phyloP scores from a whole-genome alignment of 1,284 basidiomycete species.

The Sanghuangporus weigelae region DNA sequence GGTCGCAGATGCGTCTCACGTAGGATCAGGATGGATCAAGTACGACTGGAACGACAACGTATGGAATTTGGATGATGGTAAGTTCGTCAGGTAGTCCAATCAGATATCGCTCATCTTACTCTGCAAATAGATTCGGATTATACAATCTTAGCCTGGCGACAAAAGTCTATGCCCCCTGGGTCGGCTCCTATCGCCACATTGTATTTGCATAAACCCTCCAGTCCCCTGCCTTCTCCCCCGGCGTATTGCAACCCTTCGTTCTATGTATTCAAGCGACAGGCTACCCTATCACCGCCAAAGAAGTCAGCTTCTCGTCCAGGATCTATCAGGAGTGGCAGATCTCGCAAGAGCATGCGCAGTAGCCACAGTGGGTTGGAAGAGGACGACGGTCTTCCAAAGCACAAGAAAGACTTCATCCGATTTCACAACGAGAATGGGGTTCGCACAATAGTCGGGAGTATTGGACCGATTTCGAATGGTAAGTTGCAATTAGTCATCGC shows the following conservation, averaged over 20 bases:
- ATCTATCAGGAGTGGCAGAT: constrained; percentile 35
- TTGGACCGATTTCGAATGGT: constrained; percentile 89
- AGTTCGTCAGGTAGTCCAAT: constrained; percentile 17
- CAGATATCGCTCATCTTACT: background rate
- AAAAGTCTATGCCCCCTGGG: constrained; percentile 32
- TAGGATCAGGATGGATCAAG: constrained; percentile 75
- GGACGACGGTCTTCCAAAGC: constrained; percentile 43
- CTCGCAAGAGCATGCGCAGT: constrained; percentile 31
- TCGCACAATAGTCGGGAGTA: constrained; percentile 85
- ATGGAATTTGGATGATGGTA: constrained; percentile 80
- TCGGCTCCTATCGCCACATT: constrained; percentile 41
- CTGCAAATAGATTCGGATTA: constrained; percentile 62
- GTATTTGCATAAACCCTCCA: constrained; percentile 58
- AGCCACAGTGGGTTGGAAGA: constrained; percentile 25
- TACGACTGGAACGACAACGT: constrained; percentile 68
- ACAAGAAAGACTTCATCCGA: constrained; percentile 75
- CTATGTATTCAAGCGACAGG: constrained; percentile 52
- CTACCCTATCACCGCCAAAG: constrained; percentile 25
- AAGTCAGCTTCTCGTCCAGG: constrained; percentile 24
- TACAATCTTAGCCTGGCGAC: constrained; percentile 70
- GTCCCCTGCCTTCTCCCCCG: constrained; percentile 51
- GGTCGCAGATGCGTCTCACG: constrained; percentile 26
- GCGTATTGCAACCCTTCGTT: constrained; percentile 66
- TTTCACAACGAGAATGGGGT: constrained; percentile 93
- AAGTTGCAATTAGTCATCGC: constrained; percentile 23